Base-by-base conservation (phyloP, 345 rosid genomes). In the Iberis pinnata region DNA sequence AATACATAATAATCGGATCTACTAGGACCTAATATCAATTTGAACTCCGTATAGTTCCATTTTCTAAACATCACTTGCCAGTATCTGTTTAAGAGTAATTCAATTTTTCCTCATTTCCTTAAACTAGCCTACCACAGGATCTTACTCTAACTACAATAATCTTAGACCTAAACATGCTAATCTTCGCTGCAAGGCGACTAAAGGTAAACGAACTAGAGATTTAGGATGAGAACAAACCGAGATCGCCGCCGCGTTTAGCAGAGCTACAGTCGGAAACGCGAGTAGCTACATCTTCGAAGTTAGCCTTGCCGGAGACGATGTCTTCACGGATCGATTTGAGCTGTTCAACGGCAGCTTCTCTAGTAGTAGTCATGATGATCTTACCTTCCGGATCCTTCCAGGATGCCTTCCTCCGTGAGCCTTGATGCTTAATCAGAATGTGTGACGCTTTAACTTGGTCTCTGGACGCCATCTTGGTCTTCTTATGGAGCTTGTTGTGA, bases 381-480 rank as follows among this genome's bases (percentile, higher is more conserved):
- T 78, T 69, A 1, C 98, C 98, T 67, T 92, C 95, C 0, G 98
- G 96, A 68, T 92, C 98, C 58, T 92, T 87, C 98, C 98, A 88
- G 1, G 96, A 92, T 0, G 95, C 93, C 73, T 84, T 84, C 67
- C 96, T 70, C 1, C 96, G 80, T 36, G 98, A 92, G 6, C 96
- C 95, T 49, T 92, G 78, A 60, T 92, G 98, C 81, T 92, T 92
- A 26, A 92, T 81, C 35, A 92, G 79, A 58, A 87, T 85, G 69
- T 87, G 96, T 19, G 98, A 88, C 0, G 96, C 98, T 65, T 78
- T 78, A 1, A 92, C 96, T 64, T 71, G 74, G 48, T 64, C 61
- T 9, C 68, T 74, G 10, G 80, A 42, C 32, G 76, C 7, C 73
- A 69, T 72, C 39, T 67, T 74, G 13, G 71, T 65, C 73, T 65